A percentile compares a stretch with the other conserved stretches of the same genome.
Evolutionary conservation across 1,139 yeast genomes (phyloP).

Genomic region (Geotrichum europaeum): DNA sequence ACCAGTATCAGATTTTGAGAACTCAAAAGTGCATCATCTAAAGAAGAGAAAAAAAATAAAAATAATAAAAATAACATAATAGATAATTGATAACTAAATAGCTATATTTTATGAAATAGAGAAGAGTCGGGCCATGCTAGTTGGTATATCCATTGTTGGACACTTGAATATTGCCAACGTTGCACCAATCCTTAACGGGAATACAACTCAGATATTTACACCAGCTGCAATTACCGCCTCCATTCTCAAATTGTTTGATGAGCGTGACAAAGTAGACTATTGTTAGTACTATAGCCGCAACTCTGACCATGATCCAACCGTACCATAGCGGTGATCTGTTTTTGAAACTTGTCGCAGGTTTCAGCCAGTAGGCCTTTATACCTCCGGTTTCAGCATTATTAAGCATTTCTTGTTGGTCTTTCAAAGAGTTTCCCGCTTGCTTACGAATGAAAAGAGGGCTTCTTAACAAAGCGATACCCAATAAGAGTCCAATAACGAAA

Average conservation of each 20-base stretch:
- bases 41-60: neutral
- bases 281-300: constrained; percentile 43
- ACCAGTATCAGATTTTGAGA: neutral
- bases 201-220: constrained; percentile 68
- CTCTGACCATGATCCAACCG: constrained; percentile 49
- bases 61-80: neutral
- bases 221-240: constrained; percentile 54
- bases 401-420: constrained; percentile 10
- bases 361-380: constrained; percentile 6
- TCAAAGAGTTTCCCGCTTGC: constrained; percentile 1
- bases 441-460: constrained; percentile 45
- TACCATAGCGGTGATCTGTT: constrained; percentile 43
- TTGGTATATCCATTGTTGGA: neutral
- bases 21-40: neutral
- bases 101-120: neutral
- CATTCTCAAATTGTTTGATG: constrained; percentile 45
- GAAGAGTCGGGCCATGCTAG: neutral
- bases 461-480: constrained; percentile 49
- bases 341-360: constrained; percentile 19
- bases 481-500: constrained; percentile 55
- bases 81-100: neutral
- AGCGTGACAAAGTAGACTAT: constrained; percentile 49
- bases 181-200: constrained; percentile 73
- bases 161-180: constrained; percentile 45
- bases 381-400: neutral